Evolutionary conservation across 371 early-diverging fungal species (phyloP), one percentile per base, ranked within the genome.

Genomic region (Apophysomyces ossiformis): DNA sequence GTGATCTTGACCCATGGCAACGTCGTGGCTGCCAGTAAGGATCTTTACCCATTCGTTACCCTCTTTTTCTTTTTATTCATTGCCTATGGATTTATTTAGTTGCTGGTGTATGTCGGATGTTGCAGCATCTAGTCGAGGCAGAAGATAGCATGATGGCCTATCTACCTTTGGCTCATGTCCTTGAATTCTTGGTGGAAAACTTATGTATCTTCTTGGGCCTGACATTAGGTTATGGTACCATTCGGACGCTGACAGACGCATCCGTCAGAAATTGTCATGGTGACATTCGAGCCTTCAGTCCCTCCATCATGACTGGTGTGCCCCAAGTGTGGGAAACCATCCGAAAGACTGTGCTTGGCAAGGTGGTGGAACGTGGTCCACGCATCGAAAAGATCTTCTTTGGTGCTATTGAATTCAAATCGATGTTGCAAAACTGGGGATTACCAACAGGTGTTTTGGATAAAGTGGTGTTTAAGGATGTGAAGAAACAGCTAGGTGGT

Each of bases 91-190:
- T 26, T 2, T 26, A 26, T 26, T 2, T 26, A 58, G 77, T 81
- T 37, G 76, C 95, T 44, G 95, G 95, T 21, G 96, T 92, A 68
- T 96, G 90, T 50, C 81, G 83, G 21, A 82, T 90, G 45, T 77
- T 89, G 36, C 93, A 93, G 0, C 84, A 93, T 59, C 86, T 90
- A 68, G 85, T 94, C 60, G 91, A 93, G 16, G 85, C 90, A 61
- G 89, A 90, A 38, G 72, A 88, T 64, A 67, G 75, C 9, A 74
- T 94, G 69, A 77, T 96, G 46, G 92, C 93, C 12, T 95, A 93
- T 76, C 79, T 97, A 44, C 97, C 97, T 7, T 80, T 95, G 12
- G 95, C 96, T 37, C 98, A 99, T 83, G 90, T 91, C 7, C 80
- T 92, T 66, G 94, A 94, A 69, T 87, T 92, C 75, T 69, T 90